phyloP scores from a whole-genome alignment of 148 eudicot species.

The Vaccinium macrocarpon region DNA sequence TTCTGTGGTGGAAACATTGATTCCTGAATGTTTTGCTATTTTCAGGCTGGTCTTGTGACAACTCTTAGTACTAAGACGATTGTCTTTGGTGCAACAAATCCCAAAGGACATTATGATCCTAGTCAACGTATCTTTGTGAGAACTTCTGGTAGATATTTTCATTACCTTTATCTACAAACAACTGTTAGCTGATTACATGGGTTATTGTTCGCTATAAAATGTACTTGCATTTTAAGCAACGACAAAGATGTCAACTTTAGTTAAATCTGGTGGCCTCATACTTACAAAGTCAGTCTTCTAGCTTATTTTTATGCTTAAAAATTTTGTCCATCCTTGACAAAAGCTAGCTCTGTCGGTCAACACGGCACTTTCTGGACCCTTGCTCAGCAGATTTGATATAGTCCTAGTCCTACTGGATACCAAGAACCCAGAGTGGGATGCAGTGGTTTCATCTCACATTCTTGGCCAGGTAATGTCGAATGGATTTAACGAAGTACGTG shows the following conservation, averaged over 20 bases:
- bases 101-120: constrained; percentile 97
- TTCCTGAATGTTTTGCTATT: constrained; percentile 10
- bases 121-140: constrained; percentile 49
- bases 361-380: constrained; percentile 93
- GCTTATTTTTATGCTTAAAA: background rate
- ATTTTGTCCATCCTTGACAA: constrained; percentile 22
- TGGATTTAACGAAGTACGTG: constrained; percentile 8
- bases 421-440: constrained; percentile 96
- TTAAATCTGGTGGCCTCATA: background rate
- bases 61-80: constrained; percentile 84
- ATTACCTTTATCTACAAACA: background rate
- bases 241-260: background rate
- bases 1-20: constrained; percentile 7
- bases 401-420: constrained; percentile 88
- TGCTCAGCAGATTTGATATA: constrained; percentile 93
- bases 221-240: background rate
- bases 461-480: constrained; percentile 54
- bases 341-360: constrained; percentile 75
- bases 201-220: constrained; percentile 6
- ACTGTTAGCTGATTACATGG: background rate
- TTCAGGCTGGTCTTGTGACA: constrained; percentile 94
- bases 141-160: background rate
- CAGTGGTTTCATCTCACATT: constrained; percentile 93
- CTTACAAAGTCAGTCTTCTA: background rate
- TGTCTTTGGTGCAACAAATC: constrained; percentile 98